Conservation (phyloP, 1,284 basidiomycete genomes). For the Moniliophthora roreri region DNA sequence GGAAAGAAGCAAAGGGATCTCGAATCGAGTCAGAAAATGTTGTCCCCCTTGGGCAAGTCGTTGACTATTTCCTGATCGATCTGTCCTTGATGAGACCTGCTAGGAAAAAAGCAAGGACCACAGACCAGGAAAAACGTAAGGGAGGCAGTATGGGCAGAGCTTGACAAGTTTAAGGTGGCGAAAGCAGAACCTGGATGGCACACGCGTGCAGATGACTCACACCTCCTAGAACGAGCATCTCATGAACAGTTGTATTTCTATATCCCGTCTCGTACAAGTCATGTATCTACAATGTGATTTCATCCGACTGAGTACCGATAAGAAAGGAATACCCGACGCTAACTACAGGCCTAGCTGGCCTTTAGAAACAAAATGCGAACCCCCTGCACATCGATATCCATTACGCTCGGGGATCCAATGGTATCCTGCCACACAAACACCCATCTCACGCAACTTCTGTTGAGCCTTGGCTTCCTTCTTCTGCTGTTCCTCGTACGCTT, state of each 20-base stretch:
- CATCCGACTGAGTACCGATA: too few relatives aligned
- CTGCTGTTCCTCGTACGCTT: slow-evolving; percentile 32
- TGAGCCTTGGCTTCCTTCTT: slow-evolving; percentile 41
- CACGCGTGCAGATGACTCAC: too few relatives aligned
- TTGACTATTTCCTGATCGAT: background rate
- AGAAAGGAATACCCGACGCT: slow-evolving; percentile 18
- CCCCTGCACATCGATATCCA: slow-evolving; percentile 59
- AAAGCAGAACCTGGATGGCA: too few relatives aligned
- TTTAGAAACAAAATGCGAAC: slow-evolving; percentile 44
- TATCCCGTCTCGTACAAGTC: too few relatives aligned
- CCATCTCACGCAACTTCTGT: slow-evolving; percentile 46
- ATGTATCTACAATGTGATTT: too few relatives aligned
- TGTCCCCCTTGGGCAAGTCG: background rate
- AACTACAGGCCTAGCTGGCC: slow-evolving; percentile 28
- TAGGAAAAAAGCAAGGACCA: too few relatives aligned
- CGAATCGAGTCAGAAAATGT: slow-evolving; percentile 10
- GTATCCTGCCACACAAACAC: slow-evolving; percentile 52
- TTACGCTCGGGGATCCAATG: slow-evolving; percentile 45
- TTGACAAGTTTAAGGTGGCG: too few relatives aligned
- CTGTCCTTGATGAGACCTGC: too few relatives aligned
- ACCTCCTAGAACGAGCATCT: too few relatives aligned
- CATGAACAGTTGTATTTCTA: too few relatives aligned
- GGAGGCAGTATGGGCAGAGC: background rate
- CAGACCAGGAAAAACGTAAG: background rate
- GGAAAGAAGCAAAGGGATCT: background rate